Evolutionary conservation across 768 basidiomycete genomes (phyloP).

Genomic region (Trametes coccinea): DNA sequence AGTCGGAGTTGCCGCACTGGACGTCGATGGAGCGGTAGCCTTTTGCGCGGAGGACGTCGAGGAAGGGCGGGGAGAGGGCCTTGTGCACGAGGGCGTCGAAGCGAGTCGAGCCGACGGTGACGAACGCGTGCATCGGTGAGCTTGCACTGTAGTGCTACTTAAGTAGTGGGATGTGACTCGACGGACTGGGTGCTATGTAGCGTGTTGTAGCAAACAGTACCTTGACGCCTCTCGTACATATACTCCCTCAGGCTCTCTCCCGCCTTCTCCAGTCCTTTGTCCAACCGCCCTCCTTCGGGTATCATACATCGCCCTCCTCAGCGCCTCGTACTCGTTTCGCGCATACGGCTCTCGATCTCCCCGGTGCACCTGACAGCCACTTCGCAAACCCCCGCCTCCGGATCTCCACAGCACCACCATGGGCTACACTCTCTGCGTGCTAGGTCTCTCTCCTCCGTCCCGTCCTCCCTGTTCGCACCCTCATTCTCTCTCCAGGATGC

Average conservation of each 20-base stretch:
- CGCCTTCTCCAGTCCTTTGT: conserved; percentile 4
- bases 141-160: neutral
- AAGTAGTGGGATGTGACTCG: conserved; percentile 11
- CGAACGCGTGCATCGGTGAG: conserved; percentile 46
- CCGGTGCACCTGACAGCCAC: neutral
- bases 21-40: conserved; percentile 66
- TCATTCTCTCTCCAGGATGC: conserved; percentile 63
- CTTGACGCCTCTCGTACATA: neutral
- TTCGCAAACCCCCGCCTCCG: conserved; percentile 11
- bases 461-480: conserved; percentile 19
- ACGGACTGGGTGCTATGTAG: neutral
- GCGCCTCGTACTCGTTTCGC: too few species aligned
- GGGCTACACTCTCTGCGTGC: conserved; percentile 91
- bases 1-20: conserved; percentile 75
- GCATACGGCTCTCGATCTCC: too few species aligned
- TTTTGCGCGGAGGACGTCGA: conserved; percentile 50
- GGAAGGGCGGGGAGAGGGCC: conserved; percentile 56
- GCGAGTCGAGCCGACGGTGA: conserved; percentile 88
- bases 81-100: conserved; percentile 75
- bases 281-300: neutral
- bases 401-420: conserved; percentile 39
- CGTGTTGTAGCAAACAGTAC: too few species aligned
- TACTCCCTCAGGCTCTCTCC: neutral
- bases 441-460: conserved; percentile 49
- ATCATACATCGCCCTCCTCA: neutral